Evolutionary conservation across 208 protist species (phyloP), one percentile per base, ranked within the genome.

Genomic region (Trypanosoma theileri): DNA sequence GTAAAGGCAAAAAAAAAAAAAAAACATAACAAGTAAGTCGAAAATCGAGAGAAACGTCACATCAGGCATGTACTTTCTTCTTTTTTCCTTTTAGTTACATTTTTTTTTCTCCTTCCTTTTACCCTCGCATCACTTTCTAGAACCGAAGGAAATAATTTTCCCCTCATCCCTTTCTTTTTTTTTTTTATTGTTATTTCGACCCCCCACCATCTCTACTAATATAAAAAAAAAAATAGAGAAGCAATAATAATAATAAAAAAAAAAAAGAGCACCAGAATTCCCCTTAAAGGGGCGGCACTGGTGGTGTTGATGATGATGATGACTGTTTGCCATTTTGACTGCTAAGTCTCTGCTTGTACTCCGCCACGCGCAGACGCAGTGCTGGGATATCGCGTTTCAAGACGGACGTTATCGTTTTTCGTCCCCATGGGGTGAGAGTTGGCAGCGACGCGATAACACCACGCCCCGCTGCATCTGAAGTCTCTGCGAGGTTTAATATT

Each of bases 351-450:
- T 78, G 63, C 45, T 90, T 90, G 56, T 81, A 83, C 24, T 82
- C 65, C 11, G 66, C 73, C 9, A 91, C 77, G 10, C 58, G 54
- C 22, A 71, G 59, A 0, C 86, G 83, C 40, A 92, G 67, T 9
- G 35, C 35, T 0, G 86, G 83, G 7, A 92, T 68, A 26, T 88
- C 77, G 12, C 80, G 57, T 7, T 65, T 57, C 6, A 89, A 50
- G 12, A 84, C 41, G 10, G 70, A 56, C 28, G 61, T 46, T 42
- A 92, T 79, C 41, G 57, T 48, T 21, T 80, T 72, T 42, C 69
- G 68, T 53, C 57, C 72, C 24, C 81, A 70, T 12, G 50, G n/a
- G n/a, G 71, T 77, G 51, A 80, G 77, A 3, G 70, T 79, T 17
- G 86, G 84, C 12, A 92, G 58, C 14, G 65, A 64, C 10, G 54